Evolutionary conservation across 768 basidiomycete genomes (phyloP).

Genomic region (Boletus pseudo-olivaceus): DNA sequence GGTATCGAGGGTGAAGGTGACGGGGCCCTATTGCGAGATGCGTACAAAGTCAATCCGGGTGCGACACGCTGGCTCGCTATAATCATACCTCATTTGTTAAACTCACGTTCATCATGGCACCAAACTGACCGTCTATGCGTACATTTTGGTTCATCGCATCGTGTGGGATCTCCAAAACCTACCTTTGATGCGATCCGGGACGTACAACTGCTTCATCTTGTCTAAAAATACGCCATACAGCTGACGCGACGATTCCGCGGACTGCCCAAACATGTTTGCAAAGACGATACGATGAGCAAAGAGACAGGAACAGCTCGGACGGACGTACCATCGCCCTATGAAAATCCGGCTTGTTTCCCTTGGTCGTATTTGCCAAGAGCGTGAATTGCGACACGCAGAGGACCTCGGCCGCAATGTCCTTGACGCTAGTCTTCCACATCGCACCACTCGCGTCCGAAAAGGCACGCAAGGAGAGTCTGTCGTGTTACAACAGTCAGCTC

Average conservation of each 20-base stretch:
- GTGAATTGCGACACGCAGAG: constrained; percentile 96
- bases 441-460: constrained; percentile 61
- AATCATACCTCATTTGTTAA: constrained; percentile 77
- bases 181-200: constrained; percentile 80
- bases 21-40: constrained; percentile 57
- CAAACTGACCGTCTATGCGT: constrained; percentile 79
- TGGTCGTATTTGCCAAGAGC: constrained; percentile 78
- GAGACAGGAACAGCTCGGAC: background rate
- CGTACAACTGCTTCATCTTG: constrained; percentile 61
- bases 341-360: constrained; percentile 91
- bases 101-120: constrained; percentile 93
- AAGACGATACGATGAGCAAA: background rate
- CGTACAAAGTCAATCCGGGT: background rate
- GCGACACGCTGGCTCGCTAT: background rate
- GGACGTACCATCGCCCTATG: constrained; percentile 82
- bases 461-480: constrained; percentile 66
- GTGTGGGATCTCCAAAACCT: background rate
- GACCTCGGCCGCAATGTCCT: constrained; percentile 85
- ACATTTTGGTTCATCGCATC: background rate
- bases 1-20: constrained; percentile 82
- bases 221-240: constrained; percentile 74
- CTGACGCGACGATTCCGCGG: constrained; percentile 59
- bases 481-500: constrained; percentile 3
- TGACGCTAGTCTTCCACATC: constrained; percentile 87
- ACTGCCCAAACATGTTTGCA: constrained; percentile 39